Evolutionary conservation across 768 basidiomycete genomes (phyloP).

Genomic region (Russula virescens): DNA sequence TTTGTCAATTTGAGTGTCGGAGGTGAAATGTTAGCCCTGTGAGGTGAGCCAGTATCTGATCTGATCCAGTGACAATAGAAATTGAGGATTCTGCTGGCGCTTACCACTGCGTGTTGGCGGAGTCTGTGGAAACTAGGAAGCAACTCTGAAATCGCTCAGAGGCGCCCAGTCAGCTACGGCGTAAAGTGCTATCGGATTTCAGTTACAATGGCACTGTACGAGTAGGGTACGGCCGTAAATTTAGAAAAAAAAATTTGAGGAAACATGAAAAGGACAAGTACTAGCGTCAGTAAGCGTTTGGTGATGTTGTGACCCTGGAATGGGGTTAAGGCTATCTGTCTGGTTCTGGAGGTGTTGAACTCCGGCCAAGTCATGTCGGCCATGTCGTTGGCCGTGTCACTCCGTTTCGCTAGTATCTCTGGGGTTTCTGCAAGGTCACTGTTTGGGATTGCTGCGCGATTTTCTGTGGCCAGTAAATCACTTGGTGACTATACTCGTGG

Average conservation of each 20-base stretch:
- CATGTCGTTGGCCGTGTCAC: neutral
- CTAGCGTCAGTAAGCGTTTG: too few species aligned
- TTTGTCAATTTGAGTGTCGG: neutral
- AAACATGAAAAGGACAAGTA: neutral
- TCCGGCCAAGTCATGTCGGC: too few species aligned
- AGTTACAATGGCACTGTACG: neutral
- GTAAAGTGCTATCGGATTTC: neutral
- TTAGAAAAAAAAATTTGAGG: too few species aligned
- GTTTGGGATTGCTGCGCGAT: neutral
- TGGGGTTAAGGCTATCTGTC: constrained; percentile 3
- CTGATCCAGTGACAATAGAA: neutral
- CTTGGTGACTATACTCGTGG: neutral
- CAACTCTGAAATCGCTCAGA: neutral
- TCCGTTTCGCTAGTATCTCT: neutral
- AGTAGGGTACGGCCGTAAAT: too few species aligned
- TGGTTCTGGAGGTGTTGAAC: neutral
- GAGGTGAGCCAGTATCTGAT: neutral
- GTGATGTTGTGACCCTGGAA: neutral
- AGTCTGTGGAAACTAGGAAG: neutral
- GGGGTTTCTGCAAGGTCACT: neutral
- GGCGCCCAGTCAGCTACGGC: neutral
- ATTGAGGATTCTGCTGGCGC: neutral
- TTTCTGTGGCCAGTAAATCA: neutral
- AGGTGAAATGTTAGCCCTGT: neutral
- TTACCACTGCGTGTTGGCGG: neutral